Evolutionary conservation across 129 eudicot species (phyloP).

Genomic region (Dittrichia graveolens): DNA sequence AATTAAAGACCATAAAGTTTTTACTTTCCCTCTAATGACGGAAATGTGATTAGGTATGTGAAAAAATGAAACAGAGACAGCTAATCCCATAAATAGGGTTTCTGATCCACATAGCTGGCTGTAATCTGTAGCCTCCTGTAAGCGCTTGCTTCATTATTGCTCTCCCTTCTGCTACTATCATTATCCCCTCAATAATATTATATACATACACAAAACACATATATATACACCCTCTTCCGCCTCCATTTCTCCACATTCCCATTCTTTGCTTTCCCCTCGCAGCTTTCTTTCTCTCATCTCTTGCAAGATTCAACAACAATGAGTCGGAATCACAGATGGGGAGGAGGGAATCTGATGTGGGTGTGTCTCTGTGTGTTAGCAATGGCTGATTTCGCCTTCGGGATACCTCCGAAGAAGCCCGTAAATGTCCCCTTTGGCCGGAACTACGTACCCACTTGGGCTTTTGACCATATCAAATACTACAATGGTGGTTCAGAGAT

Average conservation of each 20-base stretch:
- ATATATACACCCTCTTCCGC: slow-evolving; percentile 20
- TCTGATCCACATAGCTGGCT: slow-evolving; percentile 34
- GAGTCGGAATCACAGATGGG: neutral
- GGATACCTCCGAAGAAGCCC: slow-evolving; percentile 55
- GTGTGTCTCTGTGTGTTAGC: slow-evolving; percentile 28
- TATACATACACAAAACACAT: neutral
- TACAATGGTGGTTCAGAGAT: slow-evolving; percentile 80
- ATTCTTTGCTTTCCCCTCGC: neutral
- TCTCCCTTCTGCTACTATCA: slow-evolving; percentile 13
- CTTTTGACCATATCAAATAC: slow-evolving; percentile 91
- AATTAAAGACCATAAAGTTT: slow-evolving; percentile 17
- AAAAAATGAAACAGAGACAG: neutral
- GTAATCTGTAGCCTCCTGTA: slow-evolving; percentile 29
- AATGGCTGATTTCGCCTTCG: slow-evolving; percentile 39
- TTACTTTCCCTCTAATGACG: slow-evolving; percentile 17
- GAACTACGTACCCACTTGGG: slow-evolving; percentile 92
- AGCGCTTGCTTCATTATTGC: slow-evolving; percentile 23
- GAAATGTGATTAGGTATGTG: neutral
- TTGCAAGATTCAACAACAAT: slow-evolving; percentile 13
- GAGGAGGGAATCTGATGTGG: neutral
- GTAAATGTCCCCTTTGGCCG: slow-evolving; percentile 76
- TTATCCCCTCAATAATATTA: slow-evolving; percentile 24
- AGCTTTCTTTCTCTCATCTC: neutral
- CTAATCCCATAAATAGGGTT: slow-evolving; percentile 38
- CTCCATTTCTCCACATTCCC: slow-evolving; percentile 9